Evolutionary conservation across 2,329 filamentous ascomycete species (phyloP), one percentile per base, ranked within the genome.

Genomic region (Aspergillus transmontanensis): DNA sequence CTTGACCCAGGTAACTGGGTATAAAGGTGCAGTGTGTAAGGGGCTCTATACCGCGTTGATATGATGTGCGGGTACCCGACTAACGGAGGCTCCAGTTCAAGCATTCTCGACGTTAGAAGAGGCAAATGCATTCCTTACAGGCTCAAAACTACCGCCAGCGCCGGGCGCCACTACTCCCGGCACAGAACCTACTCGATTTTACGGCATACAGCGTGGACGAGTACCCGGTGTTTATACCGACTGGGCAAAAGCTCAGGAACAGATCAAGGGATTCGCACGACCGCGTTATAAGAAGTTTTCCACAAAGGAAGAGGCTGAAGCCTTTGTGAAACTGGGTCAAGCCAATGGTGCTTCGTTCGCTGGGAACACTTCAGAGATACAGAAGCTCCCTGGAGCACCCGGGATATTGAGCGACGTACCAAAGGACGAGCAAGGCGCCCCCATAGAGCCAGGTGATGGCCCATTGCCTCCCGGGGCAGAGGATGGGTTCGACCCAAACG

Each of bases 61-160:
- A 32, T 51, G 21, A 51, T n/a, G 28, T n/a, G 23, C 16, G n/a
- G 19, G 36, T 34, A 19, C 28, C 16, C 23, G 11, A 32, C 7
- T 14, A 36, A 36, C 21, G 4, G 23, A 48, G 23, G 28, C 9
- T 36, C 30, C 64, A 95, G 92, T 91, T 82, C 94, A 95, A 80
- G 92, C 90, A 1, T 97, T 97, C 74, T 80, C 84, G 11, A 87
- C 85, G 0, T 81, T 85, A 63, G 85, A 89, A 66, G 93, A 97
- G 64, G 94, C 94, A n/a, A 86, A 91, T 71, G 87, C 87, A 2
- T 97, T 92, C 74, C 83, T 92, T 30, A 87, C 85, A 1, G 91
- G 91, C 54, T 85, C 84, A 68, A 84, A 85, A 61, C 76, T 76
- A 9, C 75, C 75, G 19, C 59, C 70, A 19, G 66, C 67, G 16